Base-by-base conservation (phyloP, 257 asterid genomes). In the Dorcoceras hygrometricum region DNA sequence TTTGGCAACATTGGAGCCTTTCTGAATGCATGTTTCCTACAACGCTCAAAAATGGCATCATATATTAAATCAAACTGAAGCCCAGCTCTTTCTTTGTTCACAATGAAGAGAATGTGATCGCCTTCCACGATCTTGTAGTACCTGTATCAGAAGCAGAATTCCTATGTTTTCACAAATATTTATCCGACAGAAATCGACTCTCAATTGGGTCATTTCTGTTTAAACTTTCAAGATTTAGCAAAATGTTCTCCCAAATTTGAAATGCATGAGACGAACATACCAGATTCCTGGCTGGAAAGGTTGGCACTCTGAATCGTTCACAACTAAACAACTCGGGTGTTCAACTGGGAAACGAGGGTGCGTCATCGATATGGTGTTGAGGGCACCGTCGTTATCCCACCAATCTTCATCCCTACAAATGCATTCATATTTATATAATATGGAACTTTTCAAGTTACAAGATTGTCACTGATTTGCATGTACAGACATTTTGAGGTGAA, bases 361-460 rank as follows among this genome's bases (percentile, higher is more conserved):
- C 10, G 99, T 94, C 97, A 94, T 94, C 31, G 97, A 90, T 76
- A 90, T 85, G 29, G 96, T 94, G 86, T 94, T 94, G 60, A 94
- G 95, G 3, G 99, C 97, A 62, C 99, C 99, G 55, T 94, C 99
- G 57, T 94, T 94, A 70, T 87, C 99, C 99, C 97, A 94, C 97
- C 99, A 94, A 66, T 90, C 99, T 69, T 94, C 95, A 76, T 94
- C 97, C 82, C 99, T 93, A 23, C 10, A 64, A 68, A 25, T 20
- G 19, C 54, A 65, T 22, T 46, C 57, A 59, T 2, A 26, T 59
- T 6, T 43, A 63, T 32, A 70, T 63, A 20, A 39, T 22, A 4
- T 5, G 20, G 4, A 28, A 59, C 1, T 43, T 5, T 32, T 50
- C 48, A 29, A 73, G 60, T 20, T 34, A 55, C 34, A 9, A n/a